Percentiles rank a stretch among this genome's conserved stretches.
These are phyloP conservation scores for Podospora conica DNA, from an alignment of 495 filamentous ascomycete genomes.

Conservation along the genomic window DNA sequence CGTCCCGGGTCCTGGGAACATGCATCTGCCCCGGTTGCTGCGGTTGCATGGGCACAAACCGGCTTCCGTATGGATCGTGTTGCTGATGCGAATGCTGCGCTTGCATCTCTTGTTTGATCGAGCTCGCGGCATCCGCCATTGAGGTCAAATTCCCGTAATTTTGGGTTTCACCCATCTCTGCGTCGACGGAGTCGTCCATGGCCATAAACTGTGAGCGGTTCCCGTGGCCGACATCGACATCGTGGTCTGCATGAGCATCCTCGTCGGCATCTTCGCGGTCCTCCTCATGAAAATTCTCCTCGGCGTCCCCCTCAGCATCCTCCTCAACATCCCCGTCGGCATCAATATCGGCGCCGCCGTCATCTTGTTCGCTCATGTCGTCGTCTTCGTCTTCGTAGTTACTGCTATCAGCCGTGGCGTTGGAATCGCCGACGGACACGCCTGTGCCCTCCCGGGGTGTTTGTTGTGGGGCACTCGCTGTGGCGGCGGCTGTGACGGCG, in stretches of 20 bases:
- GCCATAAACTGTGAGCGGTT: neutral
- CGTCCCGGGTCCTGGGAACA: slow-evolving; percentile 5
- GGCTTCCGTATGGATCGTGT: neutral
- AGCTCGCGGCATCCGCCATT: slow-evolving; percentile 8
- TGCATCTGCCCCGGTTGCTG: slow-evolving; percentile 8
- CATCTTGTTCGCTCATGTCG: slow-evolving; percentile 32
- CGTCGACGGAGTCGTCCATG: neutral
- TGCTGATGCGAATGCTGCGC: slow-evolving; percentile 14
- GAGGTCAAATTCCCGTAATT: slow-evolving; percentile 21
- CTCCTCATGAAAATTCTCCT: slow-evolving; percentile 21
- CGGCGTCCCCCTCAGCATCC: slow-evolving; percentile 17
- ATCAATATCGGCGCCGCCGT: slow-evolving; percentile 26
- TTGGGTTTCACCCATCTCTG: slow-evolving; percentile 35
- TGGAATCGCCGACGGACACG: neutral
- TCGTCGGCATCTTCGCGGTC: slow-evolving; percentile 11
- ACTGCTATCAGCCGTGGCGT: neutral
- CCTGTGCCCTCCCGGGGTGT: neutral
- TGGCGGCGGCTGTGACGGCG: slow-evolving; percentile 10
- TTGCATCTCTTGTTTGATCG: slow-evolving; percentile 9
- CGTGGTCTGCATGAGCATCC: slow-evolving; percentile 13
- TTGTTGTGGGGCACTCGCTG: slow-evolving; percentile 6
- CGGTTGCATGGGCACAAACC: neutral
- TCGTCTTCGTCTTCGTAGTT: slow-evolving; percentile 21
- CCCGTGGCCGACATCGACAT: slow-evolving; percentile 1
- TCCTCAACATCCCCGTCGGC: slow-evolving; percentile 16